Evolutionary conservation across 2,329 filamentous ascomycete species (phyloP).

Genomic region (Fusarium torulosum): DNA sequence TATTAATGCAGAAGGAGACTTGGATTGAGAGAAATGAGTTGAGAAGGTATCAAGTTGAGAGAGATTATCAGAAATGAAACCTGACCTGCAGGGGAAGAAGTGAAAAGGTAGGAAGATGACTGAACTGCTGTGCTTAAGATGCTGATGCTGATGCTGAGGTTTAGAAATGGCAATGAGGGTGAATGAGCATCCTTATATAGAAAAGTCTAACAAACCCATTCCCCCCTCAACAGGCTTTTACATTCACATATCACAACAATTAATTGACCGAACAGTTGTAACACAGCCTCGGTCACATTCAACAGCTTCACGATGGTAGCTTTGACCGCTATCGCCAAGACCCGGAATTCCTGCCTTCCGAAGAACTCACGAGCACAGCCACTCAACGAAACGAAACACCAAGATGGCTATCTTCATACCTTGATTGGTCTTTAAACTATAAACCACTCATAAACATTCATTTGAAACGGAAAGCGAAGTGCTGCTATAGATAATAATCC

Average conservation of each 20-base stretch:
- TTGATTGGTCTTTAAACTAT: not conserved
- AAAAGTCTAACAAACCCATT: not conserved
- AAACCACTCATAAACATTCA: not conserved
- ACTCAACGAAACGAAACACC: slow-evolving; percentile 18
- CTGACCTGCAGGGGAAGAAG: slow-evolving; percentile 19
- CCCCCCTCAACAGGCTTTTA: not conserved
- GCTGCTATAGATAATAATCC: slow-evolving; percentile 4
- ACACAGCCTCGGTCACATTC: slow-evolving; percentile 11
- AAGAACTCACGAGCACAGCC: slow-evolving; percentile 12
- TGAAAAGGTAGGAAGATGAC: not conserved
- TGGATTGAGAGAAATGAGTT: not conserved
- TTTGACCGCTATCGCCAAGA: slow-evolving; percentile 46
- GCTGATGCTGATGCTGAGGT: slow-evolving; percentile 19
- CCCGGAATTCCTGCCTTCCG: slow-evolving; percentile 22
- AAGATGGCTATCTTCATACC: not conserved
- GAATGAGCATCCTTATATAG: slow-evolving; percentile 8
- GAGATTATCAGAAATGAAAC: not conserved
- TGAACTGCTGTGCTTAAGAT: not conserved
- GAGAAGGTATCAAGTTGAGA: accelerated
- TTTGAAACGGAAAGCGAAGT: not conserved
- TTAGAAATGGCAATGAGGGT: not conserved
- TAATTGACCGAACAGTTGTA: not conserved
- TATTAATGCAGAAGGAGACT: not conserved
- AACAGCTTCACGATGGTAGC: slow-evolving; percentile 45
- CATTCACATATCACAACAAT: not conserved